Evolutionary conservation across 2,329 filamentous ascomycete species (phyloP).

Genomic region (Leptographium procerum): DNA sequence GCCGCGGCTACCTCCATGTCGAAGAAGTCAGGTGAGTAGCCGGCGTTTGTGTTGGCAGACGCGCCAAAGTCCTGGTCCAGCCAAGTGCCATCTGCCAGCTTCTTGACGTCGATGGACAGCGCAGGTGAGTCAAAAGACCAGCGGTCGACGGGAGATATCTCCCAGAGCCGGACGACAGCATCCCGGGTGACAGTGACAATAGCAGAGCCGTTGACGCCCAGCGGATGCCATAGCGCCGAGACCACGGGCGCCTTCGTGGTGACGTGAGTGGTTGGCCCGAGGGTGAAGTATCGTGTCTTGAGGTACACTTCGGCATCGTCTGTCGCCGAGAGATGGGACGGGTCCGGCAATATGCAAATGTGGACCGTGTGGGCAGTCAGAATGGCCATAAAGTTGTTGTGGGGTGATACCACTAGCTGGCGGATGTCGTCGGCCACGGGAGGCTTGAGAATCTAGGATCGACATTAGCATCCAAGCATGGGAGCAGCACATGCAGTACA

Average conservation of each 20-base stretch:
- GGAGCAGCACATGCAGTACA: too few species aligned
- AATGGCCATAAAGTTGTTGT: slow-evolving; percentile 71
- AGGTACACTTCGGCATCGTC: slow-evolving; percentile 54
- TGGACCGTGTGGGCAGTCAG: slow-evolving; percentile 81
- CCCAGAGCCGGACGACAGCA: slow-evolving; percentile 82
- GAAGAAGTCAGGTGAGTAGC: slow-evolving; percentile 77
- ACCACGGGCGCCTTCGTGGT: slow-evolving; percentile 71
- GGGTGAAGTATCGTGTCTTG: slow-evolving; percentile 74
- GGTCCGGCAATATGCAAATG: slow-evolving; percentile 73
- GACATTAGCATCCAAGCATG: background rate
- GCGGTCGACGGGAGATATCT: slow-evolving; percentile 70
- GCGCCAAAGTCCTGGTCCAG: slow-evolving; percentile 75
- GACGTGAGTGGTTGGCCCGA: slow-evolving; percentile 89
- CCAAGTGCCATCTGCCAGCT: slow-evolving; percentile 73
- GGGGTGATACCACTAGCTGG: slow-evolving; percentile 76
- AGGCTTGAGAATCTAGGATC: slow-evolving; percentile 56
- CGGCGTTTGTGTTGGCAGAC: slow-evolving; percentile 63
- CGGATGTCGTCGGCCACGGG: slow-evolving; percentile 72
- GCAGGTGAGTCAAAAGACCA: slow-evolving; percentile 80
- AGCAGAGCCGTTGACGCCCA: slow-evolving; percentile 70
- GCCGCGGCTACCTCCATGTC: slow-evolving; percentile 93
- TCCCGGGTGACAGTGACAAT: slow-evolving; percentile 83
- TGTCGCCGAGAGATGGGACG: slow-evolving; percentile 59
- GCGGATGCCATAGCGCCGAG: slow-evolving; percentile 82
- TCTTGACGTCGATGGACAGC: slow-evolving; percentile 77